These are phyloP conservation scores for Ceratocystis lukuohia DNA, from an alignment of 2,329 filamentous ascomycete genomes.

Conservation along the genomic window DNA sequence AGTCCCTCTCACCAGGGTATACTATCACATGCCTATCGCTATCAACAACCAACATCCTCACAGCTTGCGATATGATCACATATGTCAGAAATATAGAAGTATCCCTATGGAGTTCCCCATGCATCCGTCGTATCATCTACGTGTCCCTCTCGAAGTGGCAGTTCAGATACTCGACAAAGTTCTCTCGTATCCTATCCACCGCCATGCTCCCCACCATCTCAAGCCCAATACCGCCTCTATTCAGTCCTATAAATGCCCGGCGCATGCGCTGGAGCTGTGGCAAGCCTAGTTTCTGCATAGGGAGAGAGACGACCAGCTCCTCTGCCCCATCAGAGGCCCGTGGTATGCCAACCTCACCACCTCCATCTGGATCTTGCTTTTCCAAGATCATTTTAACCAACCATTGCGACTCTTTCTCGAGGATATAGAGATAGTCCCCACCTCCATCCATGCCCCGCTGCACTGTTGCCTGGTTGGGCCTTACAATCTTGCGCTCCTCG, in stretches of 20 bases:
- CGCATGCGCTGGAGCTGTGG: slow-evolving; percentile 66
- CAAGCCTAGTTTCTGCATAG: slow-evolving; percentile 51
- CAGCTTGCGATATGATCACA: too few relatives aligned
- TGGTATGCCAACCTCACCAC: slow-evolving; percentile 39
- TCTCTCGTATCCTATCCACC: slow-evolving; percentile 43
- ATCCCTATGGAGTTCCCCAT: too few relatives aligned
- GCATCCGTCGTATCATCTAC: slow-evolving; percentile 23
- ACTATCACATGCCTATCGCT: too few relatives aligned
- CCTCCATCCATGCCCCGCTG: slow-evolving; percentile 47
- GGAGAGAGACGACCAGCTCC: slow-evolving; percentile 49
- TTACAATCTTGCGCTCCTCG: slow-evolving; percentile 48
- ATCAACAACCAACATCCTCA: too few relatives aligned
- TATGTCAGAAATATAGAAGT: too few relatives aligned
- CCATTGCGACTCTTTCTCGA: slow-evolving; percentile 67
- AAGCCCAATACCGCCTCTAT: slow-evolving; percentile 52
- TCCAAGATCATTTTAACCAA: slow-evolving; percentile 57
- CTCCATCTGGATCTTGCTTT: slow-evolving; percentile 57
- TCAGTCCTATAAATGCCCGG: slow-evolving; percentile 63
- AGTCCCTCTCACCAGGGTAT: too few relatives aligned
- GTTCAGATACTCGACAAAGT: slow-evolving; percentile 55
- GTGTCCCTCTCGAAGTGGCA: slow-evolving; percentile 48
- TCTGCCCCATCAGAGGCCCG: slow-evolving; percentile 28
- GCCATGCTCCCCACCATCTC: slow-evolving; percentile 42
- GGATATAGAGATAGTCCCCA: slow-evolving; percentile 63
- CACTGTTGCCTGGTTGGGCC: slow-evolving; percentile 64